A percentile compares a stretch with the other conserved stretches of the same genome.
phyloP scores from a whole-genome alignment of 1,284 basidiomycete species.

The Trametes hirsuta region DNA sequence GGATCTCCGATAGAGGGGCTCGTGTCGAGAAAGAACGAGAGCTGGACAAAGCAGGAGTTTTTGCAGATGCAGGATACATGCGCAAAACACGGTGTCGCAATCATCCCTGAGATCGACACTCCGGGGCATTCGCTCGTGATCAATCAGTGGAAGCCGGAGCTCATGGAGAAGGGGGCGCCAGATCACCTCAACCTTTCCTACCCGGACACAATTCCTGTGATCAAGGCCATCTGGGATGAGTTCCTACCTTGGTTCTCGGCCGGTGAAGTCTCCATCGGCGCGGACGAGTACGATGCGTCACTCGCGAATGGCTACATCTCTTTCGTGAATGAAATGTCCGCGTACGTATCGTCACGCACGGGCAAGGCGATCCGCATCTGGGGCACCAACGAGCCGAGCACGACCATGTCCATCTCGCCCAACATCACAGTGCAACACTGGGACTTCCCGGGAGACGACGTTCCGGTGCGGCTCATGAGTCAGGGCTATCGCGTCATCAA shows the following conservation, averaged over 20 bases:
- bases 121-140: conserved; percentile 44
- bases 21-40: conserved; percentile 39
- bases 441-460: conserved; percentile 40
- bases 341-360: conserved; percentile 26
- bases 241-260: conserved; percentile 40
- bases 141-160: conserved; percentile 44
- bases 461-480: conserved; percentile 33
- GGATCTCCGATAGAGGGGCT: conserved; percentile 36
- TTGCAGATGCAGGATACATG: conserved; percentile 26
- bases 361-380: conserved; percentile 38
- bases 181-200: conserved; percentile 40
- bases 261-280: conserved; percentile 36
- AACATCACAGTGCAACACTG: conserved; percentile 44
- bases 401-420: conserved; percentile 31
- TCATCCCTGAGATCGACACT: conserved; percentile 43
- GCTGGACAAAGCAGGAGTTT: conserved; percentile 30
- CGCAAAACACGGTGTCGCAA: conserved; percentile 27
- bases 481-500: conserved; percentile 37
- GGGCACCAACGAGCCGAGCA: conserved; percentile 39
- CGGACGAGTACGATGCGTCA: conserved; percentile 38
- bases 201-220: conserved; percentile 35
- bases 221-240: conserved; percentile 36
- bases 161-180: conserved; percentile 35
- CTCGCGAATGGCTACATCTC: conserved; percentile 39
- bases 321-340: conserved; percentile 39